Evolutionary conservation across 208 protist genomes (phyloP).

Genomic region (Leishmania braziliensis): DNA sequence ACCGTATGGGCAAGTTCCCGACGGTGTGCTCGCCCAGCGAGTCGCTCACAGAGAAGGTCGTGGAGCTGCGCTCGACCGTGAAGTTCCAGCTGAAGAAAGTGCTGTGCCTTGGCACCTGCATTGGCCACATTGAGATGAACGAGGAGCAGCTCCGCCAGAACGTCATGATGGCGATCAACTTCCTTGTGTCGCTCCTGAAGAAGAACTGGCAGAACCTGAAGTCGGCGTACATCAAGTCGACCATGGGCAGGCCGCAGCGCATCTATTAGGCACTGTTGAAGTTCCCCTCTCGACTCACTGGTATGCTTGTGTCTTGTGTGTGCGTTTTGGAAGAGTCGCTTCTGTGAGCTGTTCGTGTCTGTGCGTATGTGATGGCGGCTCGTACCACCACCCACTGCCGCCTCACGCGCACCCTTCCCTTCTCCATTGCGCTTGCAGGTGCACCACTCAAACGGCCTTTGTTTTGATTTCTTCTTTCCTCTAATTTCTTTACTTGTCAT

Average conservation of each 20-base stretch:
- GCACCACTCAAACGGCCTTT: background rate
- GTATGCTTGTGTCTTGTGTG: slow-evolving; percentile 13
- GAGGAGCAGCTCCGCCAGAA: slow-evolving; percentile 97
- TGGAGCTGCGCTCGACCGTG: slow-evolving; percentile 95
- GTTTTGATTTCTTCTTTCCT: slow-evolving; percentile 17
- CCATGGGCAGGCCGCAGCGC: slow-evolving; percentile 98
- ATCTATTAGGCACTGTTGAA: slow-evolving; percentile 92
- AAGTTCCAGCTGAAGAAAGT: slow-evolving; percentile 99
- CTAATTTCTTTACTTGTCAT: slow-evolving; percentile 11
- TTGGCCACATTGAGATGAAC: slow-evolving; percentile 97
- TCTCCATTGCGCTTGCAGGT: background rate
- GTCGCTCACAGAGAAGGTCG: slow-evolving; percentile 94
- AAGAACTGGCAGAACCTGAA: slow-evolving; percentile 99
- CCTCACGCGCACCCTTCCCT: background rate
- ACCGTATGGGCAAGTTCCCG: slow-evolving; percentile 99
- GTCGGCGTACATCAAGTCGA: slow-evolving; percentile 98
- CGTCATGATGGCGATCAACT: slow-evolving; percentile 98
- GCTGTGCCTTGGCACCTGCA: slow-evolving; percentile 96
- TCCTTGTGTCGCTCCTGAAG: slow-evolving; percentile 99
- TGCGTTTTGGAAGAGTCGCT: background rate
- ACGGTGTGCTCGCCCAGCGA: slow-evolving; percentile 94
- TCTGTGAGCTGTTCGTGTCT: background rate
- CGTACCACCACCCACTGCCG: background rate
- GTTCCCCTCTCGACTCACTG: background rate
- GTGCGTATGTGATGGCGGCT: background rate